These are phyloP conservation scores for Podaxis mareebaensis DNA, from an alignment of 768 basidiomycete species.

Conservation along the genomic window DNA sequence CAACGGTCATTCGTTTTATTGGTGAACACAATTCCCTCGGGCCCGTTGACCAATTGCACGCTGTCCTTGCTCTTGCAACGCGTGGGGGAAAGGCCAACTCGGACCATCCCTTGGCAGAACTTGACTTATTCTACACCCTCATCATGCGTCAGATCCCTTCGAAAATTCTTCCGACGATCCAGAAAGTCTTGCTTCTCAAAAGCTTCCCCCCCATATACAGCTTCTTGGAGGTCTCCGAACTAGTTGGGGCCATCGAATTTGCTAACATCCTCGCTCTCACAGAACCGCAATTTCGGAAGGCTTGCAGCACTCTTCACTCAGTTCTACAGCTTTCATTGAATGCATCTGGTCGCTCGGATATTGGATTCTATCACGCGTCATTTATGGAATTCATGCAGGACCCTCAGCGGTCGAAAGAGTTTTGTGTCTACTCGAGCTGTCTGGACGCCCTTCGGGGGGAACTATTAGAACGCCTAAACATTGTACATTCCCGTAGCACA, in stretches of 20 bases:
- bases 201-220: neutral
- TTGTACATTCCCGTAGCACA: neutral
- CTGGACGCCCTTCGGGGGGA: neutral
- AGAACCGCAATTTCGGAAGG: neutral
- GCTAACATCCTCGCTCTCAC: neutral
- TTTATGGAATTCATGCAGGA: neutral
- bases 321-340: neutral
- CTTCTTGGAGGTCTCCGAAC: neutral
- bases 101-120: neutral
- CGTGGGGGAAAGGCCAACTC: neutral
- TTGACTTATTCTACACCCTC: neutral
- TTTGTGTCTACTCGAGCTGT: neutral
- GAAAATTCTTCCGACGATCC: neutral
- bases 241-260: neutral
- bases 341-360: neutral
- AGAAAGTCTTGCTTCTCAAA: neutral
- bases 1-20: neutral
- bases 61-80: neutral
- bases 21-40: neutral
- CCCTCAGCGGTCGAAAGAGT: neutral
- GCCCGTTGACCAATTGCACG: neutral
- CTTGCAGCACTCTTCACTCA: neutral
- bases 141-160: neutral
- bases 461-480: neutral
- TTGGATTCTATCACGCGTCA: neutral